Evolutionary conservation across 2,329 filamentous ascomycete genomes (phyloP).

Genomic region (Ophiostoma fasciatum): DNA sequence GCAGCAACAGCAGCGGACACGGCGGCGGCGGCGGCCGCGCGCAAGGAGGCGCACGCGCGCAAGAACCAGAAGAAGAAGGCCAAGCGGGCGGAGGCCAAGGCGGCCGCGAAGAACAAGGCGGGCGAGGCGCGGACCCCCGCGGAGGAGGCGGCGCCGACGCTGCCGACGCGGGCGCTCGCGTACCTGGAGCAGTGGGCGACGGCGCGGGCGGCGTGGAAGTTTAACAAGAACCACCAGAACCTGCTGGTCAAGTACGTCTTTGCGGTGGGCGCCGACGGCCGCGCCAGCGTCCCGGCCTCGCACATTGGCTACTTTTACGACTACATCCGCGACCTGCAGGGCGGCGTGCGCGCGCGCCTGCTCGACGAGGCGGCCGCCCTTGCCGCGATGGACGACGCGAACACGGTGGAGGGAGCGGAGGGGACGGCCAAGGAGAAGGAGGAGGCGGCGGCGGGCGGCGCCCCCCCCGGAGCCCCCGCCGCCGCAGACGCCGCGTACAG

Average conservation of each 20-base stretch:
- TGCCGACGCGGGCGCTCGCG: constrained; percentile 41
- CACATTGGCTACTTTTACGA: constrained; percentile 56
- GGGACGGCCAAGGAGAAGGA: constrained; percentile 26
- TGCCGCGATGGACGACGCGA: constrained; percentile 36
- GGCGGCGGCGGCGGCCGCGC: too few species aligned
- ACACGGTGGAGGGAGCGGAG: constrained; percentile 30
- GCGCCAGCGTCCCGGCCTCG: constrained; percentile 44
- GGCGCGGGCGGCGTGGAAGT: constrained; percentile 68
- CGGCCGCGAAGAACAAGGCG: constrained; percentile 19
- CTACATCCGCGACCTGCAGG: constrained; percentile 70
- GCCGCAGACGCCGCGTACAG: constrained; percentile 29
- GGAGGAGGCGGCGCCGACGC: neutral
- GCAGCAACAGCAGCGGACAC: constrained; percentile 5
- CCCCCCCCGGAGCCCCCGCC: neutral
- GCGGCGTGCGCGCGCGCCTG: constrained; percentile 55
- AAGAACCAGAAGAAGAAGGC: constrained; percentile 5
- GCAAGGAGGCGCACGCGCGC: too few species aligned
- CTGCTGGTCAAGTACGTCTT: constrained; percentile 73
- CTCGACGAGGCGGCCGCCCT: constrained; percentile 50
- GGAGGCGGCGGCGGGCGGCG: constrained; percentile 15
- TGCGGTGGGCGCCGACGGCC: constrained; percentile 39
- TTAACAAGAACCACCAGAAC: constrained; percentile 87
- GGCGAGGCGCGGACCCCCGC: constrained; percentile 13
- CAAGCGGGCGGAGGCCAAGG: constrained; percentile 12
- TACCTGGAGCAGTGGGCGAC: constrained; percentile 68